Evolutionary conservation across 163 green algal species (phyloP).

Genomic region (Chlorella variabilis): DNA sequence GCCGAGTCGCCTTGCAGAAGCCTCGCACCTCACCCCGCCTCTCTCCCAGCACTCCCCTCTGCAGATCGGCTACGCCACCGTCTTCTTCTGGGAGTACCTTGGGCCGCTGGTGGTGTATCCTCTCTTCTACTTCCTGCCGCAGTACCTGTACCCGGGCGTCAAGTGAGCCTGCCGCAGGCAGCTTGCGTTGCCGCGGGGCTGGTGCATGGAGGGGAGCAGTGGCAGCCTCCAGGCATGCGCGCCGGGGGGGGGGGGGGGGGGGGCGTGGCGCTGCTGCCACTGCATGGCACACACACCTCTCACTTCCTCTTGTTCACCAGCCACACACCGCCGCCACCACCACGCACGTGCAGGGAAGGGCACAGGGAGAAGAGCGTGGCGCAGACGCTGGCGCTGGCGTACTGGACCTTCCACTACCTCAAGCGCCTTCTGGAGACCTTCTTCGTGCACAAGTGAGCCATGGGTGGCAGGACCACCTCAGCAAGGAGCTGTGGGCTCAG

Average conservation of each 20-base stretch:
- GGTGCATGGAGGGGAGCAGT: no score
- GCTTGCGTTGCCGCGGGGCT: neutral
- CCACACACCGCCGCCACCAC: no score
- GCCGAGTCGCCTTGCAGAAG: no score
- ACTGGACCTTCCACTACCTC: slow-evolving; percentile 95
- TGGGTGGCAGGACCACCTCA: no score
- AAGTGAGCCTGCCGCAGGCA: neutral
- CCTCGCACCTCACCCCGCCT: no score
- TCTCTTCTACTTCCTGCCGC: slow-evolving; percentile 90
- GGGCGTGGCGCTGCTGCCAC: neutral
- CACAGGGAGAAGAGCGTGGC: slow-evolving; percentile 52
- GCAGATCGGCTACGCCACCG: slow-evolving; percentile 93
- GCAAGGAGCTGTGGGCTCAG: no score
- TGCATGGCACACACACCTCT: no score
- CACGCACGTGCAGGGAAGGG: slow-evolving; percentile 1
- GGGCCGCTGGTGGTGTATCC: slow-evolving; percentile 94
- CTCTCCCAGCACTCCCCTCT: no score
- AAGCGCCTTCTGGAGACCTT: slow-evolving; percentile 98
- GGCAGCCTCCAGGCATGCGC: no score
- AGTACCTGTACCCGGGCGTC: slow-evolving; percentile 70
- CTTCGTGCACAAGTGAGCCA: slow-evolving; percentile 86
- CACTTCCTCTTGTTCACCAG: no score
- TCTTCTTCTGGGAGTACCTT: slow-evolving; percentile 99
- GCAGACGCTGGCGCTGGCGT: slow-evolving; percentile 87
- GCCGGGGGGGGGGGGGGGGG: no score